Base-by-base conservation (phyloP, 768 basidiomycete species). In the Pulveroboletus sp. region DNA sequence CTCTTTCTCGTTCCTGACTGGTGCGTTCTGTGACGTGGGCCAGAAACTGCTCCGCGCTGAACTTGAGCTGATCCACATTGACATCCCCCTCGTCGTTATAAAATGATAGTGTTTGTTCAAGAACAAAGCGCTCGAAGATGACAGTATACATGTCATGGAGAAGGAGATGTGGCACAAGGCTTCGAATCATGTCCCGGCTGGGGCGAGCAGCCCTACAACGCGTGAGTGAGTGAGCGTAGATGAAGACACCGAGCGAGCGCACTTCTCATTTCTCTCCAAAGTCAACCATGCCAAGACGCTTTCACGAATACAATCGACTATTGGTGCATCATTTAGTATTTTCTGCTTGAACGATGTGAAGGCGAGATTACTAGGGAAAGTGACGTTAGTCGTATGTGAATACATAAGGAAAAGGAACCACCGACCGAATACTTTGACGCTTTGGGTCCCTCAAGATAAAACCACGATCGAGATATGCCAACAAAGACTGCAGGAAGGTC, bases 401-500 rank as follows among this genome's bases (percentile, higher is more conserved):
- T 14, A 23, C 12, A 21, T 16, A 20, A 32, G 16, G 12, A 7
- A 14, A 47, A 35, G 23, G 5, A 21, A 4, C 29, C 21, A 43
- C 73, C 19, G 53, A 85, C 87, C 67, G 74, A 39, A 84, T 75
- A 13, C 64, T 68, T 8, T 58, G 56, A 13, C 72, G 47, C 12
- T 69, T 65, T 23, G 69, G 66, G 27, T 74, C 65, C 34, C 70
- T 68, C 0, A 63, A 58, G 10, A 88, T 73, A 54, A 83, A 90
- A 0, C 75, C 73, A 59, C 85, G 80, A 60, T 93, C 88, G 43
- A 92, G 66, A 62, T 84, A 86, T 3, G 87, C 78, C 43, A 90
- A 66, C 21, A 90, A 66, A 0, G 84, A 84, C 52, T 77, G 68
- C 3, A 90, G 60, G 17, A 89, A 66, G 5, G 69, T 64, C 86